Conservation (phyloP, 1,139 yeast species). For the Eremothecium coryli region DNA sequence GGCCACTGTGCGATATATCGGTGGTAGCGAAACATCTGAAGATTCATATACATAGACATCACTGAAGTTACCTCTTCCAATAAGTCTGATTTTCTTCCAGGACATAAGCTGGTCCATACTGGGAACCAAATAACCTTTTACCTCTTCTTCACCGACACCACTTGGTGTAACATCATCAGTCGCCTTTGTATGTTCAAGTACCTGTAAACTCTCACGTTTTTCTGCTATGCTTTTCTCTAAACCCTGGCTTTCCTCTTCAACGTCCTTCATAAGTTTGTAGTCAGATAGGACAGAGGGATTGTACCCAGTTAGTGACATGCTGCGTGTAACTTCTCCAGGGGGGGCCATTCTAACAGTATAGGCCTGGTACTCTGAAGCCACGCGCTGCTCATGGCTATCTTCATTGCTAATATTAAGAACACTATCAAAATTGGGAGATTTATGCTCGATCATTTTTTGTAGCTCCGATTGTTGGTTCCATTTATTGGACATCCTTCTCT, state of each 20-base stretch:
- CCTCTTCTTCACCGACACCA: constrained; percentile 8
- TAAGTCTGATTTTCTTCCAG: constrained; percentile 30
- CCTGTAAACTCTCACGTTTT: no score
- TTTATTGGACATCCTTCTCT: constrained; percentile 1
- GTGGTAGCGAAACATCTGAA: constrained; percentile 13
- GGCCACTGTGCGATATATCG: constrained; percentile 27
- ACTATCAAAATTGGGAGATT: no score
- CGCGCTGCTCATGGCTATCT: no score
- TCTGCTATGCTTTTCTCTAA: no score
- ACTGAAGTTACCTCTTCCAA: constrained; percentile 57
- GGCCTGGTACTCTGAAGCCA: no score
- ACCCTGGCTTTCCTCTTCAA: constrained; percentile 5
- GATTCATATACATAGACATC: constrained; percentile 41
- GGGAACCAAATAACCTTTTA: constrained; percentile 23
- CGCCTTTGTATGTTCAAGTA: no score
- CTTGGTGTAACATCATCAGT: constrained; percentile 10
- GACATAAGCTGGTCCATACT: constrained; percentile 17
- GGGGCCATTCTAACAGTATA: no score
- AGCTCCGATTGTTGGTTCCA: constrained; percentile 2
- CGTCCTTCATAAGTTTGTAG: background rate
- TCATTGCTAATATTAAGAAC: no score
- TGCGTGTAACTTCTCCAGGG: no score
- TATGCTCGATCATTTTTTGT: no score
- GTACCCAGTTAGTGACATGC: no score
- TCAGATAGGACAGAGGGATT: background rate